Evolutionary conservation across 768 basidiomycete genomes (phyloP).

Genomic region (Amanita molliuscula): DNA sequence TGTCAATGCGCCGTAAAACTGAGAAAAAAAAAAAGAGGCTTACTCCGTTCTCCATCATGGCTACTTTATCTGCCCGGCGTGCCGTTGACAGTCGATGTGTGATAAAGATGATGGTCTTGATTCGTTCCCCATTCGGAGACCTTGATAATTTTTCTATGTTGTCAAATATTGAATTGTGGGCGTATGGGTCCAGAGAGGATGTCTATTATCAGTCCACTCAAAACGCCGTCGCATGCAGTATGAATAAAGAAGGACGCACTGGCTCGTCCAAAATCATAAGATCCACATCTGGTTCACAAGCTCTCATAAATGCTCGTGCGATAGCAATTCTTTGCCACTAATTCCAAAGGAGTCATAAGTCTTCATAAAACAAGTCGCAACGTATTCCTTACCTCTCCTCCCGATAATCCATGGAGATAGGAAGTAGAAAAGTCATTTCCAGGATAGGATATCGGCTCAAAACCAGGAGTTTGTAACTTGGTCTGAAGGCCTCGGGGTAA

Average conservation of each 20-base stretch:
- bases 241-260: slow-evolving; percentile 28
- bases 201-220: slow-evolving; percentile 33
- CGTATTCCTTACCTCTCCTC: slow-evolving; percentile 58
- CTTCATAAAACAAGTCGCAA: slow-evolving; percentile 2
- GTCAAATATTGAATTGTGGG: slow-evolving; percentile 72
- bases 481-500: slow-evolving; percentile 69
- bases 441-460: slow-evolving; percentile 40
- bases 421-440: slow-evolving; percentile 21
- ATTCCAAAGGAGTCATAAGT: neutral
- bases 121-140: slow-evolving; percentile 42
- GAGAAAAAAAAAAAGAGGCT: slow-evolving; percentile 10
- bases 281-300: slow-evolving; percentile 64
- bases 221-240: slow-evolving; percentile 4
- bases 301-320: slow-evolving; percentile 81
- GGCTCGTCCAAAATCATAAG: slow-evolving; percentile 81
- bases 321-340: slow-evolving; percentile 87
- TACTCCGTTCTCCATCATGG: slow-evolving; percentile 76
- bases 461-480: slow-evolving; percentile 53
- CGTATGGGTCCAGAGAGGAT: slow-evolving; percentile 70
- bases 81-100: slow-evolving; percentile 78
- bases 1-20: slow-evolving; percentile 4
- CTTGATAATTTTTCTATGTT: slow-evolving; percentile 60
- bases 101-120: slow-evolving; percentile 73
- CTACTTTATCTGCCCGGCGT: slow-evolving; percentile 76
- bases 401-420: slow-evolving; percentile 61